A percentile compares a stretch with the other conserved stretches of the same genome.
Evolutionary conservation across 2,329 filamentous ascomycete genomes (phyloP).

Genomic region (Purpureocillium lavendulum): DNA sequence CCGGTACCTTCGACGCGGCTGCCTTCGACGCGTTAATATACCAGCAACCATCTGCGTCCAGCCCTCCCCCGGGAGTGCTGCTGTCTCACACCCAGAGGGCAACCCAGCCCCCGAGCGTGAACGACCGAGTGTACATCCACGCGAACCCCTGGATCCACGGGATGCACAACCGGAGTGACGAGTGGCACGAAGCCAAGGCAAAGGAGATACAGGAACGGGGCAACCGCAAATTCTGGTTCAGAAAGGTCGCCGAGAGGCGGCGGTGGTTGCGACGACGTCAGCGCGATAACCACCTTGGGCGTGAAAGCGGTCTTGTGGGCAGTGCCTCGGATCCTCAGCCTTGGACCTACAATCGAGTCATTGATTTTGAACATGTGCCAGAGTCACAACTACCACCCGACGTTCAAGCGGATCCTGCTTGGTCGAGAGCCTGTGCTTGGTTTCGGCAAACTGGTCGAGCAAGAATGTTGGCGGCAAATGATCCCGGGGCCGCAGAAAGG

Average conservation of each 20-base stretch:
- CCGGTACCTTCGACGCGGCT: constrained; percentile 9
- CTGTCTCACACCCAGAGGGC: constrained; percentile 3
- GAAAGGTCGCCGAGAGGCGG: constrained; percentile 31
- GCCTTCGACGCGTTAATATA: constrained; percentile 32
- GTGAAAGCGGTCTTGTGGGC: background rate
- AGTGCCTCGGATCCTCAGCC: constrained; percentile 17
- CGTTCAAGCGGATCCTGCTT: constrained; percentile 34
- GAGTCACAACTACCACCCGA: constrained; percentile 33
- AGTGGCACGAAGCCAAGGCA: constrained; percentile 39
- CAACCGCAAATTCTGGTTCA: constrained; percentile 41
- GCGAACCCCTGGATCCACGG: constrained; percentile 45
- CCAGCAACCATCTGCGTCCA: constrained; percentile 16
- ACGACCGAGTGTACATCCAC: constrained; percentile 30
- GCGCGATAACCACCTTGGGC: no score
- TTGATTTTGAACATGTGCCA: constrained; percentile 29
- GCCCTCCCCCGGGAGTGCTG: constrained; percentile 15
- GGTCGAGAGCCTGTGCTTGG: constrained; percentile 32
- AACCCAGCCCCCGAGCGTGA: constrained; percentile 7
- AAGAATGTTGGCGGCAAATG: background rate
- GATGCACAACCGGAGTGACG: constrained; percentile 30
- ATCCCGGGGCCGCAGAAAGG: constrained; percentile 8
- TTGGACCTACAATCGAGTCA: constrained; percentile 14
- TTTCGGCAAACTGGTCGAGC: constrained; percentile 17
- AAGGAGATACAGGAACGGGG: constrained; percentile 40
- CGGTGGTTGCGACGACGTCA: constrained; percentile 15